Base-by-base conservation (phyloP, 805 yeast genomes). In the Starmerella tilneyi region DNA sequence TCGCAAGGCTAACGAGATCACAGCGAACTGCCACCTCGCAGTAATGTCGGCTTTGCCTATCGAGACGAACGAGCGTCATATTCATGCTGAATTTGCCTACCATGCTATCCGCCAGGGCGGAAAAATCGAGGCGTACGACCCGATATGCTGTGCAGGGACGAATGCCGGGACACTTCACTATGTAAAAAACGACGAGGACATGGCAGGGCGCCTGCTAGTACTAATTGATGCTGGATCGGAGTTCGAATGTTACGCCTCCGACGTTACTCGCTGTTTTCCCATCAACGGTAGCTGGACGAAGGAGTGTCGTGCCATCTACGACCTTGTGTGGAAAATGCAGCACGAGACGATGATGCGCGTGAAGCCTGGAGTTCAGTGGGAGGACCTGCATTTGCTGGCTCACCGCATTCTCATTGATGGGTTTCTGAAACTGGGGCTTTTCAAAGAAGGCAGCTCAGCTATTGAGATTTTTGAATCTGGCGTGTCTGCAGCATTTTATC, bases 201-300 rank as follows among this genome's bases (percentile, higher is more conserved):
- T 79, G 47, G 69, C 62, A 9, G 73, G 72, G 16, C 78, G 76
- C 57, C 76, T 74, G 38, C 73, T 88, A 5, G 72, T 89, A 11
- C 72, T 89, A 50, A 79, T 89, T 44, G 98, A 89, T 66, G 96
- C 97, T 8, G 98, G 98, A 45, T 94, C 96, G 2, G 97, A 89
- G 64, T 89, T 96, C 96, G 75, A 76, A 52, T 78, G 84, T 61
- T 89, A 89, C 63, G 88, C 96, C 2, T 72, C 85, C 35, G 98
- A 89, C 61, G 96, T 92, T 34, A 92, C 98, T 13, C 75, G 98
- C 60, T 83, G 94, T 60, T 89, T 86, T 75, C 98, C 98, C 23
- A 77, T 85, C 45, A 74, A 70, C 50, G 98, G 98, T 6, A 78
- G 79, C 44, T 89, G 95, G 86, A 75, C 88, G 8, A 75, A 74